Evolutionary conservation across 441 rosid species (phyloP).

Genomic region (Populus hybrid): DNA sequence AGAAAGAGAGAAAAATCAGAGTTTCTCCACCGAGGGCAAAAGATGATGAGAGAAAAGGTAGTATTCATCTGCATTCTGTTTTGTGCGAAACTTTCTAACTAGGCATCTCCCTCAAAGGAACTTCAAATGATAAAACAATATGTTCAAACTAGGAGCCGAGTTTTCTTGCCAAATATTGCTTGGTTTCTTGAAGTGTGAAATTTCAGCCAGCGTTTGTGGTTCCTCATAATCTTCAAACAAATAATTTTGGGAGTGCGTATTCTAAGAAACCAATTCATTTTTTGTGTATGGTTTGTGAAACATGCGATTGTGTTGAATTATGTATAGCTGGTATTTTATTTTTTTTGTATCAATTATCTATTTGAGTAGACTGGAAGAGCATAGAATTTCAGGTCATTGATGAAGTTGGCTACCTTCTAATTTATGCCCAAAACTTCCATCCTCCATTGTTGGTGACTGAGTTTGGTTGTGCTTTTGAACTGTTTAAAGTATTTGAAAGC

Average conservation of each 20-base stretch:
- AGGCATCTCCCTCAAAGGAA: background rate
- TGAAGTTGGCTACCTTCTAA: background rate
- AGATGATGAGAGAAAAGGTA: background rate
- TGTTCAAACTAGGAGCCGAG: slow-evolving; percentile 10
- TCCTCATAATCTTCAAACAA: background rate
- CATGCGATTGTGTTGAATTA: slow-evolving; percentile 1
- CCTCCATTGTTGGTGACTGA: background rate
- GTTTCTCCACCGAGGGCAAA: background rate
- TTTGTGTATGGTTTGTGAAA: slow-evolving; percentile 2
- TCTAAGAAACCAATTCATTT: background rate
- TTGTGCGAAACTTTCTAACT: background rate
- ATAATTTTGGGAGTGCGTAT: slow-evolving; percentile 6
- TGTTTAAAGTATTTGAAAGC: background rate
- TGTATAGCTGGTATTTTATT: slow-evolving; percentile 12
- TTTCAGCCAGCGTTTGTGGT: background rate
- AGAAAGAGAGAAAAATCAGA: background rate
- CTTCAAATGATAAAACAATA: background rate
- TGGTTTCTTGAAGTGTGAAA: background rate
- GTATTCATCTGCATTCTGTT: slow-evolving; percentile 7
- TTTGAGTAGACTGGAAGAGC: background rate
- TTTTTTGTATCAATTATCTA: slow-evolving; percentile 1
- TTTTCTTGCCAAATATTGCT: background rate
- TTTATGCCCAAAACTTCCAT: background rate
- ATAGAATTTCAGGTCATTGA: background rate
- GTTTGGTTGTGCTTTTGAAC: background rate